These are phyloP conservation scores for Adansonia rubrostipa DNA, from an alignment of 441 rosid species.

Conservation along the genomic window DNA sequence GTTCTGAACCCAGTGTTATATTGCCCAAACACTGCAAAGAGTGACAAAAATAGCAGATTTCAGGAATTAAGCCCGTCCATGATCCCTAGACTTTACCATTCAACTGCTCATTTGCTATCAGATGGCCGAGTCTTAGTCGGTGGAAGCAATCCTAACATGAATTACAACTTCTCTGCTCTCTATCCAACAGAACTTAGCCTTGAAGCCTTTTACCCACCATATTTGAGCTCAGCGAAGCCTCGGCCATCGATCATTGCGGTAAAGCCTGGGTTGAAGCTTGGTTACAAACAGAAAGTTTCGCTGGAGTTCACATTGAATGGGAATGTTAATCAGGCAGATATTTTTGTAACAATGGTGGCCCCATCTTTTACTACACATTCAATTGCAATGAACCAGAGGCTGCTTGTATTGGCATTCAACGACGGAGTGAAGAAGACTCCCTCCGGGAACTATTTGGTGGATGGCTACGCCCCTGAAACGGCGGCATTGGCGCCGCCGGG, in stretches of 20 bases:
- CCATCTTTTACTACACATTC: constrained; percentile 35
- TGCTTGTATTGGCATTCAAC: constrained; percentile 15
- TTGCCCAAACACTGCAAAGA: neutral
- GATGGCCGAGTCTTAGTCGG: constrained; percentile 28
- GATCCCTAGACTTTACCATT: constrained; percentile 25
- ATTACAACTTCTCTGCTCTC: constrained; percentile 22
- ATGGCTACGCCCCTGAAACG: constrained; percentile 1
- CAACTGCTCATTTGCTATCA: constrained; percentile 19
- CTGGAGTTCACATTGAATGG: constrained; percentile 6
- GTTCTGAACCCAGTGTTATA: constrained; percentile 41
- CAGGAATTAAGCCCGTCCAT: constrained; percentile 11
- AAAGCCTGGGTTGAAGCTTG: neutral
- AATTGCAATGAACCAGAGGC: constrained; percentile 31
- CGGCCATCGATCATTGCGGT: constrained; percentile 20
- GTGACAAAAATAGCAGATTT: neutral
- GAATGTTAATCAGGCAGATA: neutral
- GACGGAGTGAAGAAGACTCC: neutral
- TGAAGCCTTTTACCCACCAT: constrained; percentile 26
- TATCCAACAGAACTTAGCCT: constrained; percentile 25
- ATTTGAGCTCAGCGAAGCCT: neutral
- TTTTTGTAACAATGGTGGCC: constrained; percentile 30
- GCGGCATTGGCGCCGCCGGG: constrained; percentile 24
- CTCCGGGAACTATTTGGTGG: neutral
- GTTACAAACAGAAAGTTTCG: constrained; percentile 18
- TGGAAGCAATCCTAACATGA: constrained; percentile 21